Conservation (phyloP, 1,284 basidiomycete species). For the Bjerkandera adusta region DNA sequence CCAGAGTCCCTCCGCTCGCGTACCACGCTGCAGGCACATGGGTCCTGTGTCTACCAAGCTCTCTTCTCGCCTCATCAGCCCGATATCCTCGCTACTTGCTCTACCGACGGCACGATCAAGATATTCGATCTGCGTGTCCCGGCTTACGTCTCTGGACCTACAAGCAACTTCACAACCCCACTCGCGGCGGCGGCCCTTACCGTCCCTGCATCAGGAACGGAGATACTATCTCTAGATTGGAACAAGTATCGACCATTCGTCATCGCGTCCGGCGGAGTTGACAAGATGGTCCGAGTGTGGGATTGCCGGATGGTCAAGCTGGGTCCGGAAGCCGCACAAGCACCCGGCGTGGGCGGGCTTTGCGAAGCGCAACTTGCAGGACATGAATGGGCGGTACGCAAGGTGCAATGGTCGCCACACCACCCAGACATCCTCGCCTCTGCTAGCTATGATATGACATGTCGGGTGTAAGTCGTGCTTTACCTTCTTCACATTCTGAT, state of each 20-base stretch:
- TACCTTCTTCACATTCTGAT: slow-evolving; percentile 8
- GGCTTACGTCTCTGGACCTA: slow-evolving; percentile 35
- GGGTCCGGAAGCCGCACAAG: slow-evolving; percentile 34
- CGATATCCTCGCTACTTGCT: slow-evolving; percentile 78
- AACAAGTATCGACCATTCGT: slow-evolving; percentile 87
- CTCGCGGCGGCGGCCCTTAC: slow-evolving; percentile 65
- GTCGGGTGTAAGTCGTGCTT: slow-evolving; percentile 67
- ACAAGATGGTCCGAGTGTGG: slow-evolving; percentile 80
- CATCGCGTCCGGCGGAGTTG: slow-evolving; percentile 80
- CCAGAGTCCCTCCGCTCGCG: slow-evolving; percentile 79
- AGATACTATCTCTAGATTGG: slow-evolving; percentile 84
- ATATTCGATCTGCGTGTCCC: slow-evolving; percentile 77
- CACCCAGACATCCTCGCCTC: slow-evolving; percentile 77
- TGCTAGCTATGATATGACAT: slow-evolving; percentile 96
- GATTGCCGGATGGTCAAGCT: slow-evolving; percentile 80
- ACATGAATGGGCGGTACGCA: slow-evolving; percentile 82
- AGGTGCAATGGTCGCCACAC: slow-evolving; percentile 79
- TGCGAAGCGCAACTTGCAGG: slow-evolving; percentile 70
- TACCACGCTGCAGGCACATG: slow-evolving; percentile 79
- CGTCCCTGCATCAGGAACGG: slow-evolving; percentile 66
- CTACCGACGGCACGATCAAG: slow-evolving; percentile 80
- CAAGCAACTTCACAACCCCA: slow-evolving; percentile 58
- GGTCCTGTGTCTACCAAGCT: slow-evolving; percentile 85
- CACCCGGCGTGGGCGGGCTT: slow-evolving; percentile 57
- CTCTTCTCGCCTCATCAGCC: slow-evolving; percentile 91